Base-by-base conservation (phyloP, 257 asterid genomes). In the Eustoma russellianum region DNA sequence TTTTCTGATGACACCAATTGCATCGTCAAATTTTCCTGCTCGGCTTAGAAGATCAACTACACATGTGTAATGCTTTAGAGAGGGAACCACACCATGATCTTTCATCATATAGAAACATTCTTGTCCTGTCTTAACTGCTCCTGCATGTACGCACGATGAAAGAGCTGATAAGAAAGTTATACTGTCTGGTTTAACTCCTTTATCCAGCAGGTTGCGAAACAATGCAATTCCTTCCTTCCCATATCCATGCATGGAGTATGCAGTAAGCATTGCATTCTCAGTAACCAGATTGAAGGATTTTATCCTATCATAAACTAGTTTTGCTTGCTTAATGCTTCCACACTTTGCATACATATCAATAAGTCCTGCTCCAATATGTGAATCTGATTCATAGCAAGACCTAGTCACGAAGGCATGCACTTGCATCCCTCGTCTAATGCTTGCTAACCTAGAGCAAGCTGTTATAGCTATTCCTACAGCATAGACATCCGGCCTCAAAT, bases 321-420 rank as follows among this genome's bases (percentile, higher is more conserved):
- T 54, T 1, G 92, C 81, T 51, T 73, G 63, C 54, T 72, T 70
- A 65, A 85, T 66, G 66, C 44, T 53, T 50, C 97, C 97, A 53
- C 93, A 85, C 67, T 88, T 85, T 11, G 83, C 88, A 28, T 85
- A 80, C 97, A 88, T 82, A 55, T 88, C 95, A 30, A 81, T 57
- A 0, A 88, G 78, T 17, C 89, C 88, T 13, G 94, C 90, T 61
- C 72, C 73, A 48, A 80, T 60, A 17, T 75, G 68, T 16, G 57
- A 50, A 62, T 88, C 82, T 9, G 75, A 68, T 56, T 80, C 91
- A 53, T 63, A 82, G 60, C 83, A 84, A 49, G 35, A 14, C 71
- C 78, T 82, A 19, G 80, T 52, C 11, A 92, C 80, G 45, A 75
- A 70, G 30, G 83, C 84, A 74, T 88, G 94, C 59, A 81, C 52